A percentile compares a stretch with the other conserved stretches of the same genome.
These are phyloP conservation scores for Dothiorella sarmentorum DNA, from an alignment of 2,329 filamentous ascomycete genomes.

Conservation along the genomic window DNA sequence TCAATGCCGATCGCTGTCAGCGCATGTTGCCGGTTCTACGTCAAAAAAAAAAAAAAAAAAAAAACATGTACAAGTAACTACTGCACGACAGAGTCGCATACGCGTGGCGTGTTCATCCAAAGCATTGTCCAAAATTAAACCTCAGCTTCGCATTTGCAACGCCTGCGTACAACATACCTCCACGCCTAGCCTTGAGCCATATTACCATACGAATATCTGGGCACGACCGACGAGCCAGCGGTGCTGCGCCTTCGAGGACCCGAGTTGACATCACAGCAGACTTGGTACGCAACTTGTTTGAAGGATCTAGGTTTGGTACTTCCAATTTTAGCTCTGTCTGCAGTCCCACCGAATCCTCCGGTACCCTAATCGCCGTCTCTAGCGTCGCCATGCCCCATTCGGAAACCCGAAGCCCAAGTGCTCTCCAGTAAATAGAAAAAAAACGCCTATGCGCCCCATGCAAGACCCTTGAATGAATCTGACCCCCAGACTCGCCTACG, in stretches of 20 bases:
- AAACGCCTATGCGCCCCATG: constrained; percentile 16
- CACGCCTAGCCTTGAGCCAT: no score
- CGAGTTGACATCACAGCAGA: neutral
- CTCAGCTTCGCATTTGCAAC: no score
- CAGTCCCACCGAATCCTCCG: constrained; percentile 8
- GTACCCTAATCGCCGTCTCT: constrained; percentile 1
- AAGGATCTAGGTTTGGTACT: constrained; percentile 16
- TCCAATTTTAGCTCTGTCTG: constrained; percentile 14
- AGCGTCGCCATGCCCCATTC: neutral
- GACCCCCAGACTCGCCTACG: neutral
- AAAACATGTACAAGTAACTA: no score
- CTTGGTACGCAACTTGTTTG: neutral
- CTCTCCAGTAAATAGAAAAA: neutral
- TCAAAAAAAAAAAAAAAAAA: no score
- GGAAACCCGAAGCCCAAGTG: neutral
- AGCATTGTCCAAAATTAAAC: no score
- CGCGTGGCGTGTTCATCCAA: no score
- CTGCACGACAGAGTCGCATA: no score
- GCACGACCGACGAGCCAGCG: neutral
- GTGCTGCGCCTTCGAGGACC: neutral
- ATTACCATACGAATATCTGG: no score
- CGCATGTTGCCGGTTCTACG: no score
- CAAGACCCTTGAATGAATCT: neutral
- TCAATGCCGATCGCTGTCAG: no score
- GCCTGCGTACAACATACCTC: no score